Conservation (phyloP, 345 rosid genomes). For the Aquilaria malaccensis region DNA sequence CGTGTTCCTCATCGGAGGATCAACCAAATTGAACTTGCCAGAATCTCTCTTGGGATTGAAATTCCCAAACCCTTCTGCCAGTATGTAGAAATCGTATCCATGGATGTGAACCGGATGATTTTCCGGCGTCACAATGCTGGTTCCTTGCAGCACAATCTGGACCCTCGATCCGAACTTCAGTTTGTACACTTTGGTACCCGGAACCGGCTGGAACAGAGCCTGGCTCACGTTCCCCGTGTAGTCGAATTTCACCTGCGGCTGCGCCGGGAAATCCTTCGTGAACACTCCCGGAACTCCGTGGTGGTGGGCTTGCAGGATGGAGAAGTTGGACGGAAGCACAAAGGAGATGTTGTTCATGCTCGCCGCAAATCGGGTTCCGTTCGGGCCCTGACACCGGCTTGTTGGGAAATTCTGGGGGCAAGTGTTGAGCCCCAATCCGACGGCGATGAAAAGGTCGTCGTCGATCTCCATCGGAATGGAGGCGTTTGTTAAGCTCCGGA, state of each 20-base stretch:
- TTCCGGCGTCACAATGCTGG: slow-evolving; percentile 74
- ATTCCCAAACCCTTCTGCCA: slow-evolving; percentile 87
- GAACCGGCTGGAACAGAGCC: slow-evolving; percentile 59
- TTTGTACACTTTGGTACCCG: slow-evolving; percentile 61
- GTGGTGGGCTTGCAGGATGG: slow-evolving; percentile 69
- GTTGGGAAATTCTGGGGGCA: slow-evolving; percentile 49
- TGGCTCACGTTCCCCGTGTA: slow-evolving; percentile 79
- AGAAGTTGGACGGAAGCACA: slow-evolving; percentile 54
- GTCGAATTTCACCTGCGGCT: slow-evolving; percentile 59
- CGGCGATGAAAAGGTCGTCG: slow-evolving; percentile 56
- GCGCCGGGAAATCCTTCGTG: slow-evolving; percentile 75
- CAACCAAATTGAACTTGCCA: slow-evolving; percentile 71
- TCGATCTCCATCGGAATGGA: slow-evolving; percentile 65
- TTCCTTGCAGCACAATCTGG: slow-evolving; percentile 77
- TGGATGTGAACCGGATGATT: slow-evolving; percentile 94
- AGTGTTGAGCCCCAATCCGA: slow-evolving; percentile 66
- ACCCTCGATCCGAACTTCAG: slow-evolving; percentile 68
- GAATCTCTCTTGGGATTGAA: slow-evolving; percentile 59
- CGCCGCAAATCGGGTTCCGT: slow-evolving; percentile 82
- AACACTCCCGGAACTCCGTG: slow-evolving; percentile 64
- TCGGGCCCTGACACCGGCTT: slow-evolving; percentile 70
- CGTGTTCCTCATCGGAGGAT: slow-evolving; percentile 92
- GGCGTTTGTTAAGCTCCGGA: slow-evolving; percentile 45
- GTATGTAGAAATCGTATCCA: slow-evolving; percentile 86
- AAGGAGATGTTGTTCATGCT: slow-evolving; percentile 87